phyloP scores from a whole-genome alignment of 2,329 filamentous ascomycete species.

The Fusarium devonianum region DNA sequence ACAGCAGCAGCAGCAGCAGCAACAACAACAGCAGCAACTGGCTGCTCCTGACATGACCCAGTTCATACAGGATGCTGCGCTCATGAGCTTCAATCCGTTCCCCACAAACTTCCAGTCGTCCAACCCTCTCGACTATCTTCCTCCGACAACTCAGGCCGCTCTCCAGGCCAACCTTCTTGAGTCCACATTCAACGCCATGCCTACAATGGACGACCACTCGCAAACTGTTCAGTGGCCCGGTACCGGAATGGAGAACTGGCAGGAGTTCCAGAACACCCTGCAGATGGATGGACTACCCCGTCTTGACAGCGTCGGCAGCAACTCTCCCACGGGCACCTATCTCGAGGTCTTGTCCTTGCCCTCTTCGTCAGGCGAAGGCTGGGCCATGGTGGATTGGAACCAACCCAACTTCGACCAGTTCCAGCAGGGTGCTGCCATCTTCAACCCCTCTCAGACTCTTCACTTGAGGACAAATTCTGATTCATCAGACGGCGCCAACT shows the following conservation, averaged over 20 bases:
- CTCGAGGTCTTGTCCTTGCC: slow-evolving; percentile 85
- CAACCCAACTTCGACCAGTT: slow-evolving; percentile 72
- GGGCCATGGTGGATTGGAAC: slow-evolving; percentile 80
- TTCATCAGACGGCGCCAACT: slow-evolving; percentile 75
- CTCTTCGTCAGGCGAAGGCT: slow-evolving; percentile 85
- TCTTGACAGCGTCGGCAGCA: slow-evolving; percentile 54
- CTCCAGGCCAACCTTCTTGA: slow-evolving; percentile 71
- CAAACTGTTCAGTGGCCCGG: slow-evolving; percentile 67
- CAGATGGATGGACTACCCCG: slow-evolving; percentile 60
- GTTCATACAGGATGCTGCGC: slow-evolving; percentile 64
- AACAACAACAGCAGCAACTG: slow-evolving; percentile 47
- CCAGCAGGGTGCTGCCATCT: slow-evolving; percentile 71
- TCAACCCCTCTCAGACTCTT: slow-evolving; percentile 90
- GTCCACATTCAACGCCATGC: slow-evolving; percentile 65
- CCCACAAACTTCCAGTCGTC: slow-evolving; percentile 60
- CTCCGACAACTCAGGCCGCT: slow-evolving; percentile 67
- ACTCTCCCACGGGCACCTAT: slow-evolving; percentile 62
- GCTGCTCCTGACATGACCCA: slow-evolving; percentile 57
- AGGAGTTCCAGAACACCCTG: slow-evolving; percentile 73
- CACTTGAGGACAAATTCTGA: slow-evolving; percentile 89
- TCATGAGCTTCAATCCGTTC: slow-evolving; percentile 64
- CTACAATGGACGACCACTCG: slow-evolving; percentile 62
- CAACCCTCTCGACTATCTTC: slow-evolving; percentile 67
- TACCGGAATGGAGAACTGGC: slow-evolving; percentile 74
- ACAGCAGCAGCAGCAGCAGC: slow-evolving; percentile 52